A percentile compares a stretch with the other conserved stretches of the same genome.
Conservation (phyloP, 805 yeast species). For the Candida andamanensis region DNA sequence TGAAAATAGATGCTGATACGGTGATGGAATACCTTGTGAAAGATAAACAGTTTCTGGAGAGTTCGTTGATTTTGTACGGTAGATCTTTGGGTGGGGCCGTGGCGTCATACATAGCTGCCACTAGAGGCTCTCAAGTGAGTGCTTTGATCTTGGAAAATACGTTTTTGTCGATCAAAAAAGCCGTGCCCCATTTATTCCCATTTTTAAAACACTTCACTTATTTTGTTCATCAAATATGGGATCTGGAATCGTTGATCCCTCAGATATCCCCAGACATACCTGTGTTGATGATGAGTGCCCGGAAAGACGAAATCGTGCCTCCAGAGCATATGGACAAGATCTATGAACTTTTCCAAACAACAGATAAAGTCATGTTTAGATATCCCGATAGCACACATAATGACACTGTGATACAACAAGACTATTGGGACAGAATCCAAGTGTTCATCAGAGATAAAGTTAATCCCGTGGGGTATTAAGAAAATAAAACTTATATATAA, state of each 20-base stretch:
- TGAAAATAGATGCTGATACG: slow-evolving; percentile 77
- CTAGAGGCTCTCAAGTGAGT: slow-evolving; percentile 43
- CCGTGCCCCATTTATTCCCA: slow-evolving; percentile 71
- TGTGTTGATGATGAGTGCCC: slow-evolving; percentile 65
- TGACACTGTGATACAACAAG: slow-evolving; percentile 70
- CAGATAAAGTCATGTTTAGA: slow-evolving; percentile 46
- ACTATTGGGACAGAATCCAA: slow-evolving; percentile 70
- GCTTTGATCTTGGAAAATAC: slow-evolving; percentile 85
- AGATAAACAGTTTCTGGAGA: slow-evolving; percentile 48
- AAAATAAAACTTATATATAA: background rate
- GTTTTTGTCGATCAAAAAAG: slow-evolving; percentile 68
- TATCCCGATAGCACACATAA: slow-evolving; percentile 71
- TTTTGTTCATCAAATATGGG: slow-evolving; percentile 80
- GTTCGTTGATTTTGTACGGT: slow-evolving; percentile 70
- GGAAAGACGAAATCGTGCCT: slow-evolving; percentile 86
- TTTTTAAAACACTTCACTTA: slow-evolving; percentile 47
- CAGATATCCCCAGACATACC: slow-evolving; percentile 53
- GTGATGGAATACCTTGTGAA: slow-evolving; percentile 54
- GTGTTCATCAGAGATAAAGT: slow-evolving; percentile 47
- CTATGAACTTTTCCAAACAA: slow-evolving; percentile 47
- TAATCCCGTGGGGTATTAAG: slow-evolving; percentile 35
- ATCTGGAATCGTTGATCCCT: slow-evolving; percentile 58
- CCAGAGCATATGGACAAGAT: slow-evolving; percentile 71
- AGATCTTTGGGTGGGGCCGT: slow-evolving; percentile 95
- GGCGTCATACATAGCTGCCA: slow-evolving; percentile 73